Base-by-base conservation (phyloP, 2,329 filamentous ascomycete genomes). In the Neoascochyta sp. region DNA sequence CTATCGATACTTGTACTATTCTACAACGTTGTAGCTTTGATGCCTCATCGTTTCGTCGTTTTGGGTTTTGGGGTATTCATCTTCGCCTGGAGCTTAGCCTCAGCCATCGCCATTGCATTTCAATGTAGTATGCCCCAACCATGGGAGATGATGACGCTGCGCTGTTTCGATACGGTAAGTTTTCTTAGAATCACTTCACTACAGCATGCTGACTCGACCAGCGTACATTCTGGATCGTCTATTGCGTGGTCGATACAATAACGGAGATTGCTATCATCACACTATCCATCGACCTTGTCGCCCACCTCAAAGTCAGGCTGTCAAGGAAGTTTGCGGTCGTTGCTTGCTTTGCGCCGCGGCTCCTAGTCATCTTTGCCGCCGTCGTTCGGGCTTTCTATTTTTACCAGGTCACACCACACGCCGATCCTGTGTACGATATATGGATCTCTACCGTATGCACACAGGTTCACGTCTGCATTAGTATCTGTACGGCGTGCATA, bases 151-250 rank as follows among this genome's bases (percentile, higher is more conserved):
- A 34, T 50, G 19, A 49, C 43, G 4, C 32, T 51, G 16, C 40
- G 41, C 24, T 62, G 57, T 32, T 54, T 50, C 29, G 52, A 60
- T 23, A 39, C 26, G 7, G 57, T 60, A 41, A 34, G 55, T 46
- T 10, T 11, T 12, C 14, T 9, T 7, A 8, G 9, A 8, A 12
- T 9, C 3, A 7, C 13, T n/a, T 9, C 2, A 15, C n/a, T 9
- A 27, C 24, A 42, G 10, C 16, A 34, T 21, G 34, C 44, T 53
- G 32, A 56, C 23, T 4, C 18, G 16, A 12, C 15, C 22, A 62
- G 57, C 52, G 44, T 17, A 31, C 41, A 13, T 62, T 62, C 34
- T 60, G 57, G 57, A 43, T 55, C n/a, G 34, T 56, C 3, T 62
- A 52, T 31, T 57, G 54, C 38, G 49, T 52, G 24, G 39, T 60